phyloP scores from a whole-genome alignment of 2,329 filamentous ascomycete genomes.

The Fusarium brevicatenulatum region DNA sequence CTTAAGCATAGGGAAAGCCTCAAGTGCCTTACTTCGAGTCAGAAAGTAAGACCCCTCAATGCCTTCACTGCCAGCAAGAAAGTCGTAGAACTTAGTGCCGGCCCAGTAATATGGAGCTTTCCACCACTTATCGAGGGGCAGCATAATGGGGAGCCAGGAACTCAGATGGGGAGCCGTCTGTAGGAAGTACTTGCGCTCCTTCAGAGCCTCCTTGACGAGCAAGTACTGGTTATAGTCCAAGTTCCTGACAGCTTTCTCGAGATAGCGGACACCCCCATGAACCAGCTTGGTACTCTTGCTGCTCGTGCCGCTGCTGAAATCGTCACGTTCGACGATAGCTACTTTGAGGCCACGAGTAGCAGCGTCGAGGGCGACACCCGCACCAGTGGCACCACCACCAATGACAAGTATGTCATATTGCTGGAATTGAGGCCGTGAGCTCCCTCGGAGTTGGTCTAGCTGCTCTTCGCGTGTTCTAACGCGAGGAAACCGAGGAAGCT shows the following conservation, averaged over 20 bases:
- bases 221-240: conserved; percentile 78
- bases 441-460: conserved; percentile 66
- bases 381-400: conserved; percentile 76
- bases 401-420: conserved; percentile 77
- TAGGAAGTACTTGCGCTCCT: conserved; percentile 79
- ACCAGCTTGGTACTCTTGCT: conserved; percentile 82
- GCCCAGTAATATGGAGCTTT: conserved; percentile 82
- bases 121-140: conserved; percentile 80
- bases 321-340: conserved; percentile 76
- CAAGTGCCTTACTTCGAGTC: conserved; percentile 84
- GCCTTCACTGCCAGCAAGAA: conserved; percentile 84
- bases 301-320: conserved; percentile 78
- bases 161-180: conserved; percentile 79
- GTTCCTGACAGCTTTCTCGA: conserved; percentile 81
- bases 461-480: conserved; percentile 72
- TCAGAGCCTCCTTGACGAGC: conserved; percentile 76
- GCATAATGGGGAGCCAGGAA: conserved; percentile 79
- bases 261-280: conserved; percentile 79
- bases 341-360: conserved; percentile 77
- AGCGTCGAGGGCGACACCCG: conserved; percentile 77
- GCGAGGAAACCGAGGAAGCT: conserved; percentile 72
- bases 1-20: conserved; percentile 90
- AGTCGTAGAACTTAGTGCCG: conserved; percentile 84
- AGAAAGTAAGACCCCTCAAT: conserved; percentile 92
- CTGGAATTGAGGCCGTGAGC: conserved; percentile 47